Conservation (phyloP, 2,329 filamentous ascomycete species). For the Malbranchea zuffiana region DNA sequence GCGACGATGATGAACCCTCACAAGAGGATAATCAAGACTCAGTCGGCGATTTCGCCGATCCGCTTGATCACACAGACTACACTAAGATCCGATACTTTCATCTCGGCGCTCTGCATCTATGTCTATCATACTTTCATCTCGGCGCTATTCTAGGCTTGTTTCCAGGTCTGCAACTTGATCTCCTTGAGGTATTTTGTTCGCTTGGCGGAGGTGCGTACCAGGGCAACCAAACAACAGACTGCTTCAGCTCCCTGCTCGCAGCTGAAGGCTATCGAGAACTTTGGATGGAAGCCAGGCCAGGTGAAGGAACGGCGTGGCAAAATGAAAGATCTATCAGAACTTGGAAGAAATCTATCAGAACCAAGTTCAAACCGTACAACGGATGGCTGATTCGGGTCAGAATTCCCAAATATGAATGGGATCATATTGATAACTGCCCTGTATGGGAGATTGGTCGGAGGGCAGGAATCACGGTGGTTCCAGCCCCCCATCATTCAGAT, state of each 20-base stretch:
- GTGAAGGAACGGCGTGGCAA: background rate
- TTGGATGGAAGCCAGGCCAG: conserved; percentile 2
- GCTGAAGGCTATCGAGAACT: background rate
- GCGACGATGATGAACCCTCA: no score
- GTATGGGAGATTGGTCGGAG: background rate
- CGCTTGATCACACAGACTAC: no score
- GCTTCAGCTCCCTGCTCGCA: conserved; percentile 2
- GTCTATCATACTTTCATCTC: no score
- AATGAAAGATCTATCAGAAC: background rate
- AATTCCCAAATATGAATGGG: background rate
- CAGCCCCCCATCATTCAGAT: background rate
- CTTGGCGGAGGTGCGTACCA: background rate
- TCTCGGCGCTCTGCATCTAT: no score
- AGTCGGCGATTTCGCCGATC: background rate
- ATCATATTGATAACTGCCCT: background rate
- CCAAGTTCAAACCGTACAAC: conserved; percentile 1
- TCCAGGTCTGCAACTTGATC: conserved; percentile 3
- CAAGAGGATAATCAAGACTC: no score
- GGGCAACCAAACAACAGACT: background rate
- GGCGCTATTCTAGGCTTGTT: conserved; percentile 3
- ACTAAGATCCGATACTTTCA: background rate
- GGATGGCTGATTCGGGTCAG: background rate
- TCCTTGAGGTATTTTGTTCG: conserved; percentile 1
- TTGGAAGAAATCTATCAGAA: background rate
- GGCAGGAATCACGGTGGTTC: background rate